Conservation (phyloP, 352 stramenopile species). For the Phytophthora constricta region DNA sequence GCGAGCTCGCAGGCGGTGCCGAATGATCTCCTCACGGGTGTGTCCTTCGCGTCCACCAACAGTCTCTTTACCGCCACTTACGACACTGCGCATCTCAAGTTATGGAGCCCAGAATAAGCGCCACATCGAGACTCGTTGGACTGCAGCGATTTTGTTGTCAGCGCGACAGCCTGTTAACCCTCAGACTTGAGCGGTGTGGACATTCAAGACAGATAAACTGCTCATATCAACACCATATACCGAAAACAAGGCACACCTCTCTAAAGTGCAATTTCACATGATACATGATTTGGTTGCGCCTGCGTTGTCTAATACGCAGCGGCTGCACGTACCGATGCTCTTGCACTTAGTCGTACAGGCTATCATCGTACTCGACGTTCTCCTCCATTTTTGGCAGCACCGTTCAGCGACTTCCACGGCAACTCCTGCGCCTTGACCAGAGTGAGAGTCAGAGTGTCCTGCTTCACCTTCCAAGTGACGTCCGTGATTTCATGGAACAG, state of each 20-base stretch:
- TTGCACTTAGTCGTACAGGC: slow-evolving; percentile 69
- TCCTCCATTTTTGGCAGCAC: slow-evolving; percentile 82
- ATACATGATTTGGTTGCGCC: background rate
- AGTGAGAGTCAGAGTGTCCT: slow-evolving; percentile 73
- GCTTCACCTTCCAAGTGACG: slow-evolving; percentile 62
- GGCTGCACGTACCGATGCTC: background rate
- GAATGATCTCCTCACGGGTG: slow-evolving; percentile 72
- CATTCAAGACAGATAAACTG: no score
- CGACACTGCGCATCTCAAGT: slow-evolving; percentile 73
- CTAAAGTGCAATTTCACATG: background rate
- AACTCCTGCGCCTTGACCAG: slow-evolving; percentile 62
- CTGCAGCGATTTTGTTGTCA: background rate
- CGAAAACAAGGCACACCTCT: slow-evolving; percentile 16
- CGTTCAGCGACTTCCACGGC: slow-evolving; percentile 85
- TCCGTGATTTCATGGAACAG: slow-evolving; percentile 75
- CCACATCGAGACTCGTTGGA: background rate
- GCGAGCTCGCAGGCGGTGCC: slow-evolving; percentile 64
- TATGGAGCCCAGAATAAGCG: slow-evolving; percentile 66
- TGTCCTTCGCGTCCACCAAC: slow-evolving; percentile 56
- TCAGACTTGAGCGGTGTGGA: slow-evolving; percentile 8
- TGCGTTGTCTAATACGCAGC: background rate
- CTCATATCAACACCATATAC: no score
- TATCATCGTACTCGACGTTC: slow-evolving; percentile 88
- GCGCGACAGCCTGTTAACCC: background rate
- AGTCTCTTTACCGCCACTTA: slow-evolving; percentile 66